phyloP scores from a whole-genome alignment of 371 early-diverging fungal genomes.

The Parasitella parasitica region DNA sequence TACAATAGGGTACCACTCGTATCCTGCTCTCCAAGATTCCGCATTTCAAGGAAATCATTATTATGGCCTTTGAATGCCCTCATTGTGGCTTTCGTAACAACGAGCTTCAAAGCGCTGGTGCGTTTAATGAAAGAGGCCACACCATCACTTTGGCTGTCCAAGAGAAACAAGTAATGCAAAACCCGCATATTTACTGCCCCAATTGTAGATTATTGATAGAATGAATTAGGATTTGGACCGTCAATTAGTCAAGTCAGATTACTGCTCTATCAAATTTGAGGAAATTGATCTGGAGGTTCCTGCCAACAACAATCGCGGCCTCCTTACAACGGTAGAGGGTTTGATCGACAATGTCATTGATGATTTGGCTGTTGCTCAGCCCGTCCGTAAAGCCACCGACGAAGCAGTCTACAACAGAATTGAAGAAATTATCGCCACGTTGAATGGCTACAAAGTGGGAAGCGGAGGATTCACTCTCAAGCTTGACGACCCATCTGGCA shows the following conservation, averaged over 20 bases:
- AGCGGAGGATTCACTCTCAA: conserved; percentile 72
- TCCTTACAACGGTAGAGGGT: conserved; percentile 90
- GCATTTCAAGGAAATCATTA: conserved; percentile 89
- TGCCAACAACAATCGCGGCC: conserved; percentile 70
- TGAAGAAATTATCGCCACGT: conserved; percentile 64
- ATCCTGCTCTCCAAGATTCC: conserved; percentile 90
- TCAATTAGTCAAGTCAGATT: conserved; percentile 89
- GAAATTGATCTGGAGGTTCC: conserved; percentile 93
- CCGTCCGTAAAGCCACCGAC: conserved; percentile 68
- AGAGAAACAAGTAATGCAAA: conserved; percentile 36
- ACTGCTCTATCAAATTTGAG: conserved; percentile 73
- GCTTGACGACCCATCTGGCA: conserved; percentile 92
- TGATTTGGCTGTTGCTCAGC: conserved; percentile 77
- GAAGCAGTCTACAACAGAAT: conserved; percentile 74
- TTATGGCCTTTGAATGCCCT: conserved; percentile 94
- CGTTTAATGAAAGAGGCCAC: conserved; percentile 80
- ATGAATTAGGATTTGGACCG: conserved; percentile 74
- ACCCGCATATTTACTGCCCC: too few species aligned
- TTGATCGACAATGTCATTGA: conserved; percentile 77
- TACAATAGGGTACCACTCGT: conserved; percentile 84
- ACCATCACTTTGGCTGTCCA: conserved; percentile 61
- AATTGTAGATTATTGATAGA: too few species aligned
- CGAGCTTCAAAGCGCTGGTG: conserved; percentile 87
- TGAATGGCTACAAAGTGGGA: conserved; percentile 59
- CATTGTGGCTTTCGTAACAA: conserved; percentile 90